Base-by-base conservation (phyloP, 106 monocot species). In the Narthecium ossifragum region DNA sequence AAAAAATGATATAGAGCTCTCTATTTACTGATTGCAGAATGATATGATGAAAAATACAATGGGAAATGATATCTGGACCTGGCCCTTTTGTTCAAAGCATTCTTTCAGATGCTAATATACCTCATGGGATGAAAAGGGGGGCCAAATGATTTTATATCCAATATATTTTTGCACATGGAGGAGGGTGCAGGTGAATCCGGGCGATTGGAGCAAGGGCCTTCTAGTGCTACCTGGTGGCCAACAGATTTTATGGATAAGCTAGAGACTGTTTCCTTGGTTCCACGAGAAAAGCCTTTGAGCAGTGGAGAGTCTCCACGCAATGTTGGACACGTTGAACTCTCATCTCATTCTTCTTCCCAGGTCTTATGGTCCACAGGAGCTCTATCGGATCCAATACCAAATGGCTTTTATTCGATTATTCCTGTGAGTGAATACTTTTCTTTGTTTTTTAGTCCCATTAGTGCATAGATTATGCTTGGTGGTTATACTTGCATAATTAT, bases 341-440 rank as follows among this genome's bases (percentile, higher is more conserved):
- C 79, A 46, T 60, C 79, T 38, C 64, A 56, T 29, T 39, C 60
- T 70, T 82, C 88, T 48, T 89, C 93, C 14, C 85, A 94, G 55
- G 59, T 73, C 57, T 72, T 94, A 37, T 94, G 93, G 93, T 80
- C 75, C 11, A 89, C 89, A 63, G 93, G 93, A 70, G 65, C 67
- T 53, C 75, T 80, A 20, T 70, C 73, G 34, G 70, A 66, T 29
- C 70, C 72, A 59, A 94, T 94, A 75, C 93, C 93, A 6, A 94
- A 88, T 80, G 93, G 93, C 6, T 94, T 94, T 70, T 94, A 94
- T 73, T 80, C 83, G 32, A 49, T 85, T 37, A 80, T 86, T 31
- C 93, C 93, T 30, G 93, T 94, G 33, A 89, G 93, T 70, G n/a
- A n/a, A n/a, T n/a, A n/a, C n/a, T n/a, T n/a, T n/a, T n/a, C n/a